phyloP scores from a whole-genome alignment of 1,284 basidiomycete genomes.

The Cerioporus squamosus region DNA sequence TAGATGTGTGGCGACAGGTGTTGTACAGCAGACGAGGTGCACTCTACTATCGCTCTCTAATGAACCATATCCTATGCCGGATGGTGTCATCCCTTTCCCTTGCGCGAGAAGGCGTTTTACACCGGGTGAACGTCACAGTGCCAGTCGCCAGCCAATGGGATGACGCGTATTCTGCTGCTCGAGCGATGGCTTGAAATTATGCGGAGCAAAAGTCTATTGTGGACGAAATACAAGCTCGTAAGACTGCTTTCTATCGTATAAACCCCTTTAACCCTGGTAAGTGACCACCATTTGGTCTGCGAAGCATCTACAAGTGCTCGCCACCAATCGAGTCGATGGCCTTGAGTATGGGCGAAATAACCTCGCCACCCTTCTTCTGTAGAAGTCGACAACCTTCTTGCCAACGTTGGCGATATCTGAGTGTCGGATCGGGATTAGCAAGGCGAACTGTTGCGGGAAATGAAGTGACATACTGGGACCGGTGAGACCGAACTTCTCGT shows the following conservation, averaged over 20 bases:
- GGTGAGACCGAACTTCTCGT: constrained; percentile 89
- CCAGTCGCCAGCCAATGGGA: not conserved
- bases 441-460: not conserved
- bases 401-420: constrained; percentile 79
- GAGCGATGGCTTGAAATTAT: not conserved
- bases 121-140: not conserved
- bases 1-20: constrained; percentile 38
- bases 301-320: constrained; percentile 8
- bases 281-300: not conserved
- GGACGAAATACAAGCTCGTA: constrained; percentile 18
- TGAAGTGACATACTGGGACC: constrained; percentile 60
- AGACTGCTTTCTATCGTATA: constrained; percentile 20
- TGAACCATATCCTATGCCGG: constrained; percentile 9
- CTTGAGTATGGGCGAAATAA: constrained; percentile 82
- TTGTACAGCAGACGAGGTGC: constrained; percentile 12
- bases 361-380: constrained; percentile 78
- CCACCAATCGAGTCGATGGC: constrained; percentile 46
- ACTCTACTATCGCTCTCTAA: constrained; percentile 8
- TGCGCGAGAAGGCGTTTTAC: not conserved
- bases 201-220: constrained; percentile 10
- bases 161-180: not conserved
- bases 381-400: constrained; percentile 88
- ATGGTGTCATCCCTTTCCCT: not conserved
- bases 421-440: not conserved
- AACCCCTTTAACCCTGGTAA: not conserved